Base-by-base conservation (phyloP, 345 rosid genomes). In the Salix dunnii region DNA sequence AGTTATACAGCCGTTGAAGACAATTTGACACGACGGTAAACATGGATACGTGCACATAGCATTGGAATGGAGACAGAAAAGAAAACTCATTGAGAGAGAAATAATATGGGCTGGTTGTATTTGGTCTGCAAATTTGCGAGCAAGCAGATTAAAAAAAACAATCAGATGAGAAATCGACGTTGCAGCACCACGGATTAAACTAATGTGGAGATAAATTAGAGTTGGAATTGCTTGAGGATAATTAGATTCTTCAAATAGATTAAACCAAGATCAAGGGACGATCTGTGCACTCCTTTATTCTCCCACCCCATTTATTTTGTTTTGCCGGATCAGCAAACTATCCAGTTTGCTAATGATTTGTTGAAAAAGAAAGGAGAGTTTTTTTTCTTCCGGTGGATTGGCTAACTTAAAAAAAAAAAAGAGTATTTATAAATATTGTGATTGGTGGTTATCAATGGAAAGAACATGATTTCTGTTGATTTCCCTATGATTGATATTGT, bases 1-100 rank as follows among this genome's bases (percentile, higher is more conserved):
- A 74, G 76, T n/a, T 85, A 81, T 84, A 84, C 72, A 79, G 85
- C 83, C 75, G 65, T 67, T 80, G 69, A 71, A 43, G 31, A 67
- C 17, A 12, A 42, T 25, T 25, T 61, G 68, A 36, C 9, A 27
- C 11, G 4, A 21, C 16, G 36, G 27, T 35, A 58, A 6, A 13
- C 25, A 74, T 62, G 69, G 36, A 70, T 51, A 31, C 31, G 74
- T 71, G 62, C 42, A 51, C 18, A 51, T 14, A 49, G 55, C 55
- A 49, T 49, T 49, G 25, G 16, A 42, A 30, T 18, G 42, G 64
- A 31, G 30, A 42, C 36, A 40, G 18, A 1, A 27, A 55, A 64
- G 36, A 42, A 6, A 51, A 20, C 58, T 6, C 58, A 2, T 7
- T 20, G 3, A 21, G 35, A 21, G 31, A 23, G 6, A 58, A 72